These are phyloP conservation scores for Solanum hybrid DNA, from an alignment of 305 asterid genomes.

Conservation along the genomic window DNA sequence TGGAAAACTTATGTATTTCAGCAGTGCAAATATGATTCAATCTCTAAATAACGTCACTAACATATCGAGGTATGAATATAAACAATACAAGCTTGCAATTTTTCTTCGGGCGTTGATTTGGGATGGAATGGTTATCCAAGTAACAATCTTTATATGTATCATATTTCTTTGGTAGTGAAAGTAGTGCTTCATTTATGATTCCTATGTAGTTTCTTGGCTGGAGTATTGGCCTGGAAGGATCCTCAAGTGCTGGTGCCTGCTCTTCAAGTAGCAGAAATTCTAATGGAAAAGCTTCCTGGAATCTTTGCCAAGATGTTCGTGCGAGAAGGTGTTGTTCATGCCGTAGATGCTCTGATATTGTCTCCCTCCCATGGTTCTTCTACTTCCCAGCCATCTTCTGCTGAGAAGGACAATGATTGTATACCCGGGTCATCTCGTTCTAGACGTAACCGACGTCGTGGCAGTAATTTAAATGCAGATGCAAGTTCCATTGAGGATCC, in stretches of 20 bases:
- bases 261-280: conserved; percentile 89
- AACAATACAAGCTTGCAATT: background rate
- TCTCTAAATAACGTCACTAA: conserved; percentile 63
- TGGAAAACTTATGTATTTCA: conserved; percentile 94
- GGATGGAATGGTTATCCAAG: background rate
- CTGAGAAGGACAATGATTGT: conserved; percentile 75
- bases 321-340: conserved; percentile 97
- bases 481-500: conserved; percentile 44
- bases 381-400: conserved; percentile 41
- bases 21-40: conserved; percentile 85
- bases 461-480: conserved; percentile 48
- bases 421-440: conserved; percentile 72
- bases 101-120: background rate
- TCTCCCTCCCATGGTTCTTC: conserved; percentile 34
- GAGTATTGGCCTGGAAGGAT: conserved; percentile 99
- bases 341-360: conserved; percentile 66
- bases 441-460: conserved; percentile 75
- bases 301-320: conserved; percentile 85
- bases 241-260: conserved; percentile 97
- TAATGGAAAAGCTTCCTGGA: conserved; percentile 96
- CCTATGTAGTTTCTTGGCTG: conserved; percentile 74
- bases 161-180: background rate
- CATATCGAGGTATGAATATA: conserved; percentile 64
- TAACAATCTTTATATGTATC: background rate
- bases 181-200: background rate